These are phyloP conservation scores for Fusarium tanahbumbuense DNA, from an alignment of 2,329 filamentous ascomycete genomes.

Conservation along the genomic window DNA sequence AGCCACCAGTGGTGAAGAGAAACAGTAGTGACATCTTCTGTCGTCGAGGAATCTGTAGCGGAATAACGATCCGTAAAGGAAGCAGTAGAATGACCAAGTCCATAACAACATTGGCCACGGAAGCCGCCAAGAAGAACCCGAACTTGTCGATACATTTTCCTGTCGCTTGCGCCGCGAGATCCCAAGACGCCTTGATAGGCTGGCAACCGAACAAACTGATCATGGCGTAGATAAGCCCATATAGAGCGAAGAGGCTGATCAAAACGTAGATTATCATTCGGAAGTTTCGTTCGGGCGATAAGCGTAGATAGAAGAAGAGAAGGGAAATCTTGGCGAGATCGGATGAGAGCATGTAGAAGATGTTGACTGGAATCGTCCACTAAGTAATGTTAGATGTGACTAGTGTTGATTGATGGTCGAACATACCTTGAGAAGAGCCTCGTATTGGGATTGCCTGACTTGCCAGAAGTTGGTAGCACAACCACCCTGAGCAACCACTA, in stretches of 20 bases:
- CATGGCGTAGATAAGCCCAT: slow-evolving; percentile 39
- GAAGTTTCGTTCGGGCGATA: slow-evolving; percentile 37
- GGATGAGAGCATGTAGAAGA: slow-evolving; percentile 43
- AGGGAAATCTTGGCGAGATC: slow-evolving; percentile 41
- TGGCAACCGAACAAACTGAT: slow-evolving; percentile 41
- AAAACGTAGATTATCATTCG: slow-evolving; percentile 26
- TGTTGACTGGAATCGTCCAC: slow-evolving; percentile 44
- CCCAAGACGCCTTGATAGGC: slow-evolving; percentile 40
- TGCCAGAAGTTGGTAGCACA: slow-evolving; percentile 41
- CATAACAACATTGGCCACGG: slow-evolving; percentile 42
- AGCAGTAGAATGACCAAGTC: slow-evolving; percentile 36
- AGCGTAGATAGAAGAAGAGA: slow-evolving; percentile 40
- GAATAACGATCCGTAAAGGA: slow-evolving; percentile 29
- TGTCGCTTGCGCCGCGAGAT: slow-evolving; percentile 34
- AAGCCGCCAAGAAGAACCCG: slow-evolving; percentile 40
- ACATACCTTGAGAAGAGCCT: slow-evolving; percentile 30
- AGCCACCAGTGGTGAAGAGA: slow-evolving; percentile 40
- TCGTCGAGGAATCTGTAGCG: slow-evolving; percentile 32
- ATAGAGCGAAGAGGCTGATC: slow-evolving; percentile 19
- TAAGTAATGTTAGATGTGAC: not conserved
- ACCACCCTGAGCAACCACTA: slow-evolving; percentile 36
- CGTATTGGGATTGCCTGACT: slow-evolving; percentile 24
- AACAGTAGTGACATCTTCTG: slow-evolving; percentile 35
- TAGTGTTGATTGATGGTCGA: accelerated
- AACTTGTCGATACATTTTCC: slow-evolving; percentile 43